phyloP scores from a whole-genome alignment of 2,329 filamentous ascomycete species.

The Ophiostoma fasciatum region DNA sequence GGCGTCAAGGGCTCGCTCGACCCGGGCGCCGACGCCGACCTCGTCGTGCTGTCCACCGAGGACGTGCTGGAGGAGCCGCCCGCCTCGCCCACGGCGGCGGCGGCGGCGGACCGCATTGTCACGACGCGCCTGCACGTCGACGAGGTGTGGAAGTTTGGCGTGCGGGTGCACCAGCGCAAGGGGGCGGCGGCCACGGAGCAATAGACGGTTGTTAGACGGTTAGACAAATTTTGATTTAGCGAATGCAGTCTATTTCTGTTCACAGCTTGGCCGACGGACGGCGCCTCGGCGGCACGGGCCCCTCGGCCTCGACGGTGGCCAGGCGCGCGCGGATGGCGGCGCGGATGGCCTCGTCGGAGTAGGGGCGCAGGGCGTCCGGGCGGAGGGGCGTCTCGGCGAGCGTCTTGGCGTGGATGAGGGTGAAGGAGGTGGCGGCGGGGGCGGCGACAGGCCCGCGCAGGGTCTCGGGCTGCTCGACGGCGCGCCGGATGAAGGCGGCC shows the following conservation, averaged over 20 bases:
- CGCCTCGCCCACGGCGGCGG: conserved; percentile 3
- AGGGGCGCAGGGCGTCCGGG: conserved; percentile 27
- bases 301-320: not conserved
- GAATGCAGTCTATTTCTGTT: no score
- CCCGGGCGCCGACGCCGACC: conserved; percentile 50
- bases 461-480: conserved; percentile 10
- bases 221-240: no score
- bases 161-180: conserved; percentile 26
- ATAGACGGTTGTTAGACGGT: no score
- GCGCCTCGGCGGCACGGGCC: conserved; percentile 11
- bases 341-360: conserved; percentile 27
- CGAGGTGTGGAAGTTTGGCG: conserved; percentile 69
- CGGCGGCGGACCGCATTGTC: conserved; percentile 1
- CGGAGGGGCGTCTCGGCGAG: conserved; percentile 32
- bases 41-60: conserved; percentile 51
- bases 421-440: conserved; percentile 24
- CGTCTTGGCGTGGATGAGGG: conserved; percentile 33
- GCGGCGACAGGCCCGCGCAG: no score
- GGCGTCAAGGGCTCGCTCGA: conserved; percentile 51
- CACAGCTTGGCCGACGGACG: not conserved
- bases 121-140: conserved; percentile 43
- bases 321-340: conserved; percentile 18
- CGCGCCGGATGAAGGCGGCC: conserved; percentile 36
- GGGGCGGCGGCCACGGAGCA: no score
- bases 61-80: conserved; percentile 12